These are phyloP conservation scores for Saposhnikovia divaricata DNA, from an alignment of 129 eudicot genomes.

Conservation along the genomic window DNA sequence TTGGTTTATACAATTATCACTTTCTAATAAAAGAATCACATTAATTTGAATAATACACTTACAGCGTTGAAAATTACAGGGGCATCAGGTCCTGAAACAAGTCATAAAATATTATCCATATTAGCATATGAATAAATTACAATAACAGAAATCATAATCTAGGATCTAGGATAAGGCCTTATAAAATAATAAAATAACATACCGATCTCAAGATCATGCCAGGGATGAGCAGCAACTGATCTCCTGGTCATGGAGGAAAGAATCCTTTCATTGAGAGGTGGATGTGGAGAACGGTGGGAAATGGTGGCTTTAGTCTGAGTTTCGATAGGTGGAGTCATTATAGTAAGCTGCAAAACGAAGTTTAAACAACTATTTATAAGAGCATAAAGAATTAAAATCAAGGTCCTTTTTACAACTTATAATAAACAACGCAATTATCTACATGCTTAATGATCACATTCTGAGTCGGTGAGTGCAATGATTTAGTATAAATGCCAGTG, in stretches of 20 bases:
- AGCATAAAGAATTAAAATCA: background rate
- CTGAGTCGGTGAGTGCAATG: background rate
- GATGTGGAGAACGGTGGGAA: slow-evolving; percentile 31
- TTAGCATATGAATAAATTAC: slow-evolving; percentile 13
- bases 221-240: slow-evolving; percentile 94
- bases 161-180: background rate
- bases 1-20: background rate
- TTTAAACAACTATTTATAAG: background rate
- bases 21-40: background rate
- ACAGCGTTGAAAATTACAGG: slow-evolving; percentile 74
- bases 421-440: background rate
- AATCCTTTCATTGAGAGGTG: slow-evolving; percentile 75
- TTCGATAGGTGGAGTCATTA: slow-evolving; percentile 60
- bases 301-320: slow-evolving; percentile 30
- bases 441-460: background rate
- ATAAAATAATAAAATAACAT: slow-evolving; percentile 1
- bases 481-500: background rate
- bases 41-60: slow-evolving; percentile 19
- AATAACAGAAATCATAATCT: background rate
- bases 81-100: slow-evolving; percentile 82
- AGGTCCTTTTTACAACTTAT: background rate
- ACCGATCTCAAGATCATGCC: slow-evolving; percentile 98
- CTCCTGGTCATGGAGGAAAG: slow-evolving; percentile 82
- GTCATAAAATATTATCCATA: slow-evolving; percentile 6
- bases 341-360: slow-evolving; percentile 19